Conservation (phyloP, 1,284 basidiomycete genomes). For the Rhodotorula mucilaginosa region DNA sequence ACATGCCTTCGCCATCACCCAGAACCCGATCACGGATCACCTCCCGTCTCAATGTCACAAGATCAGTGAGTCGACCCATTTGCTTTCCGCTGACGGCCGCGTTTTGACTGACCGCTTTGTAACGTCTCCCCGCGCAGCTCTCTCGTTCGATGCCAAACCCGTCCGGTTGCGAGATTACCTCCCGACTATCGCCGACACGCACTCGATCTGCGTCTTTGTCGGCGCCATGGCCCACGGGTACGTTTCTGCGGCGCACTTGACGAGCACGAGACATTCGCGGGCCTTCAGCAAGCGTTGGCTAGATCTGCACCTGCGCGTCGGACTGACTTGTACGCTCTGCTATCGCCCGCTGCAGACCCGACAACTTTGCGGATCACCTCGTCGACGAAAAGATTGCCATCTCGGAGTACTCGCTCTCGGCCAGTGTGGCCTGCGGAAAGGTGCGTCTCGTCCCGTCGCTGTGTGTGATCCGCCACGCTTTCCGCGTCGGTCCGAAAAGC, state of each 20-base stretch:
- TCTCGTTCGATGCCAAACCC: constrained; percentile 86
- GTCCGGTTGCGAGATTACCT: constrained; percentile 80
- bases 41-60: constrained; percentile 94
- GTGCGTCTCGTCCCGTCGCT: constrained; percentile 53
- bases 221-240: constrained; percentile 92
- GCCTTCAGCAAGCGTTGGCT: too few relatives aligned
- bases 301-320: too few relatives aligned
- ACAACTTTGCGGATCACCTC: constrained; percentile 95
- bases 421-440: constrained; percentile 86
- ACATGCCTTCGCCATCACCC: neutral
- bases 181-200: constrained; percentile 74
- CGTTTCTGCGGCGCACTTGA: constrained; percentile 26
- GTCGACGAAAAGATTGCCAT: constrained; percentile 98
- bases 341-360: constrained; percentile 56
- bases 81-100: neutral
- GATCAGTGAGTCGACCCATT: constrained; percentile 64
- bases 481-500: neutral
- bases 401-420: constrained; percentile 89
- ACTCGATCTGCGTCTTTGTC: constrained; percentile 90
- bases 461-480: neutral
- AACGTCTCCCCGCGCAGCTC: constrained; percentile 56
- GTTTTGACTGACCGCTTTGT: neutral
- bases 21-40: constrained; percentile 95
- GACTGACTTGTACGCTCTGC: too few relatives aligned
- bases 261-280: too few relatives aligned